Evolutionary conservation across 106 monocot species (phyloP).

Genomic region (Allium sativum): DNA sequence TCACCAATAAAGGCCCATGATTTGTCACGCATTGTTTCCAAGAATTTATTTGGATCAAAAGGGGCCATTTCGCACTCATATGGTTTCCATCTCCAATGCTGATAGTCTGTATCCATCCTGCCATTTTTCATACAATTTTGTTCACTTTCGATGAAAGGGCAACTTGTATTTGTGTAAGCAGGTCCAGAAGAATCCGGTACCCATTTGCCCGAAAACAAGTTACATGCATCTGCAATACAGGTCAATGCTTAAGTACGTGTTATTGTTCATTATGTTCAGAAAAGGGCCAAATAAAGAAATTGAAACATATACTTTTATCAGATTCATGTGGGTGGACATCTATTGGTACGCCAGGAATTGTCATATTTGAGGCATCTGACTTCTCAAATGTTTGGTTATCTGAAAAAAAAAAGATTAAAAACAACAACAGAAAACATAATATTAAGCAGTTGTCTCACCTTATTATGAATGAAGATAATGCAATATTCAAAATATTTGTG

Average conservation of each 20-base stretch:
- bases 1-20: constrained; percentile 49
- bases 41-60: constrained; percentile 30
- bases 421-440: too few species aligned
- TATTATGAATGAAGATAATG: too few species aligned
- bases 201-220: neutral
- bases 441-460: too few species aligned
- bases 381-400: neutral
- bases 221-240: neutral
- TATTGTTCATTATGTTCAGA: neutral
- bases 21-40: constrained; percentile 36
- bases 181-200: constrained; percentile 16
- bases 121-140: constrained; percentile 62
- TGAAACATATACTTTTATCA: neutral
- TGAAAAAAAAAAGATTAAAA: neutral
- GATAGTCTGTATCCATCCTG: constrained; percentile 29
- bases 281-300: neutral
- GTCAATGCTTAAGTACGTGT: neutral
- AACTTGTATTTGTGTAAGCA: constrained; percentile 26
- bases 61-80: constrained; percentile 26
- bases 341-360: neutral
- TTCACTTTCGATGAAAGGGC: constrained; percentile 28
- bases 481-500: too few species aligned
- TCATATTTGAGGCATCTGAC: neutral
- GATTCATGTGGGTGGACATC: neutral
- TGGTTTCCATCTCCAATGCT: constrained; percentile 58